A percentile compares a stretch with the other conserved stretches of the same genome.
Evolutionary conservation across 108 stramenopile genomes (phyloP).

Genomic region (Nitzschia sp.): DNA sequence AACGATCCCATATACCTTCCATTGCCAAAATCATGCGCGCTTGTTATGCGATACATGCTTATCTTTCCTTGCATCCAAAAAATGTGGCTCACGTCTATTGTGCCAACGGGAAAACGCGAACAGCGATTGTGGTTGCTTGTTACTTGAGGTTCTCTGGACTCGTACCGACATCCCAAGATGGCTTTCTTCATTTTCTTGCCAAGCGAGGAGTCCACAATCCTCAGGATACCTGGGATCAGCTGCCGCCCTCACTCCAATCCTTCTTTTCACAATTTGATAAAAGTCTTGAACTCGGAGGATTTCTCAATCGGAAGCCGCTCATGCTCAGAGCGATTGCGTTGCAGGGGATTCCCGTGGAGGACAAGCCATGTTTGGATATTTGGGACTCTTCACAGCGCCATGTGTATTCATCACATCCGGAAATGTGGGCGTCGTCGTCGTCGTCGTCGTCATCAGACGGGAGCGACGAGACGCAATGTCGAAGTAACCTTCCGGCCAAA

Average conservation of each 20-base stretch:
- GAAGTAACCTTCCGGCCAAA: not conserved
- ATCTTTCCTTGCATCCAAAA: conserved; percentile 42
- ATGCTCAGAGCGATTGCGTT: conserved; percentile 64
- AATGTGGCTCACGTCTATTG: conserved; percentile 76
- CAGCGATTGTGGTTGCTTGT: conserved; percentile 79
- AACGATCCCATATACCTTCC: conserved; percentile 52
- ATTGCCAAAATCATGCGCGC: conserved; percentile 55
- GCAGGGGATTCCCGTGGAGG: conserved; percentile 90
- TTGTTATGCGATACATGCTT: conserved; percentile 75
- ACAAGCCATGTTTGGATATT: conserved; percentile 86
- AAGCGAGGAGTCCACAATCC: conserved; percentile 12
- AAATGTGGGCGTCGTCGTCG: conserved; percentile 33
- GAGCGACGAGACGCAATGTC: not conserved
- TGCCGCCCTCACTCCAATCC: conserved; percentile 69
- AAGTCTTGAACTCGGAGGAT: conserved; percentile 41
- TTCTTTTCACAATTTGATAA: conserved; percentile 86
- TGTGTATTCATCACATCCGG: conserved; percentile 45
- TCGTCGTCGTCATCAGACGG: not conserved
- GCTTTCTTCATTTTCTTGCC: conserved; percentile 55
- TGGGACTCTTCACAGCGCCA: conserved; percentile 56
- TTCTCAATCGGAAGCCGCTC: conserved; percentile 64
- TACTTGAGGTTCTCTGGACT: conserved; percentile 69
- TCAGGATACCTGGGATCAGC: conserved; percentile 33
- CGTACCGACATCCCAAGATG: conserved; percentile 45
- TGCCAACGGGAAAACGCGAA: conserved; percentile 88